These are phyloP conservation scores for Quercus agrifolia DNA, from an alignment of 306 rosid species.

Conservation along the genomic window DNA sequence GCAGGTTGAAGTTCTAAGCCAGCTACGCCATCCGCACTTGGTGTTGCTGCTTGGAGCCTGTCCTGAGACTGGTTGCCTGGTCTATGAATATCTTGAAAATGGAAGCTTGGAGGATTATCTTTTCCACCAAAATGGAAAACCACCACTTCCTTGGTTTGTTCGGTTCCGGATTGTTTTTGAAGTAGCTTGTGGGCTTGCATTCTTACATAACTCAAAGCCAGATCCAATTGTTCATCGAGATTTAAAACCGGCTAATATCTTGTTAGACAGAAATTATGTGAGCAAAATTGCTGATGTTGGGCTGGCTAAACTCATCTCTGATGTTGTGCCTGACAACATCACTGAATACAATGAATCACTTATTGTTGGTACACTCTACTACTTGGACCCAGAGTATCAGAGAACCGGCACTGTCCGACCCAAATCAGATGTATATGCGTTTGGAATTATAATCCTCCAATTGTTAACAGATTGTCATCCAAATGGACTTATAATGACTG, in stretches of 20 bases:
- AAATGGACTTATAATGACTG: slow-evolving; percentile 46
- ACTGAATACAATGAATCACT: slow-evolving; percentile 84
- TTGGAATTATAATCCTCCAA: slow-evolving; percentile 77
- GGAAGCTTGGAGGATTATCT: slow-evolving; percentile 83
- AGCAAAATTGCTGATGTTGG: slow-evolving; percentile 94
- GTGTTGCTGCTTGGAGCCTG: slow-evolving; percentile 95
- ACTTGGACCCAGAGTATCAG: slow-evolving; percentile 98
- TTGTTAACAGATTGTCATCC: slow-evolving; percentile 67
- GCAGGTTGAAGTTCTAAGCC: slow-evolving; percentile 91
- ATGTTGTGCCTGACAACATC: slow-evolving; percentile 70
- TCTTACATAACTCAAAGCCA: slow-evolving; percentile 79
- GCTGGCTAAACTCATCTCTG: slow-evolving; percentile 71
- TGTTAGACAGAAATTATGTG: slow-evolving; percentile 71
- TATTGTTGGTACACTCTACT: slow-evolving; percentile 83
- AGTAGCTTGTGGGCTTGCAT: slow-evolving; percentile 85
- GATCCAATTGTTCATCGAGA: slow-evolving; percentile 91
- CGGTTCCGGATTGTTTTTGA: slow-evolving; percentile 70
- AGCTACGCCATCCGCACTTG: slow-evolving; percentile 83
- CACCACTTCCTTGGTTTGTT: slow-evolving; percentile 75
- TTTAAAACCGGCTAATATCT: slow-evolving; percentile 87
- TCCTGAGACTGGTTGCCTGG: slow-evolving; percentile 80
- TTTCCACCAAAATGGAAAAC: slow-evolving; percentile 40
- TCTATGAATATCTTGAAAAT: slow-evolving; percentile 86
- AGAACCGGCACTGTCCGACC: slow-evolving; percentile 91
- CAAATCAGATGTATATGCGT: slow-evolving; percentile 88